Evolutionary conservation across 768 basidiomycete genomes (phyloP), one percentile per base, ranked within the genome.

Genomic region (Mycena galopus): DNA sequence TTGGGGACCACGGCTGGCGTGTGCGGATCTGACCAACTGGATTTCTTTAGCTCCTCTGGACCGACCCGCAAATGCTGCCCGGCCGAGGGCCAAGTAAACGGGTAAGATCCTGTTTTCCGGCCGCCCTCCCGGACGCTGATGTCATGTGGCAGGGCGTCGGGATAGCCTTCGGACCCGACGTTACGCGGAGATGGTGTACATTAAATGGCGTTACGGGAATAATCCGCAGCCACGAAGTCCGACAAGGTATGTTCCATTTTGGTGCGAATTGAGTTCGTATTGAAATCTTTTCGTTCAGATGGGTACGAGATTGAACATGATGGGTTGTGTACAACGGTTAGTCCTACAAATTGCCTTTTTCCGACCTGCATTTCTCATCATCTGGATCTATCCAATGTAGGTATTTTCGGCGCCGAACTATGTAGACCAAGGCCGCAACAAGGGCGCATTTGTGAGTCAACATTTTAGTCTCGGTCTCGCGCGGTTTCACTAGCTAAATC

Each of bases 41-140:
- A n/a, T 58, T 47, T 16, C n/a, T 76, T 23, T 79, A 97, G 93
- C 82, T 96, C 32, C 88, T 99, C 19, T 98, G 97, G 97, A 97
- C 96, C 4, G 97, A 99, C 82, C 97, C 98, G 25, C 98, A 98
- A 81, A 92, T 93, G 50, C 77, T 84, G 47, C 91, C 91, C 14
- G 98, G 98, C 29, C 91, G 98, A 30, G 97, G 98, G 7, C 97
- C 98, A 16, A 97, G 95, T 79, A 99, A 99, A 87, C 92, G 98
- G 42, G 95, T 95, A 79, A 61, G 35, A 21, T 55, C n/a, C 19
- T 1, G 3, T 30, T 55, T 19, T 44, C 44, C 21, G n/a, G 67
- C 60, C 53, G 59, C 32, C 42, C 82, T 17, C 69, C 68, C 17
- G 53, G 61, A 37, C 37, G 35, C 71, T 53, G 33, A 57, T 47